These are phyloP conservation scores for Botrytis squamosa DNA, from an alignment of 2,329 filamentous ascomycete species.

Conservation along the genomic window DNA sequence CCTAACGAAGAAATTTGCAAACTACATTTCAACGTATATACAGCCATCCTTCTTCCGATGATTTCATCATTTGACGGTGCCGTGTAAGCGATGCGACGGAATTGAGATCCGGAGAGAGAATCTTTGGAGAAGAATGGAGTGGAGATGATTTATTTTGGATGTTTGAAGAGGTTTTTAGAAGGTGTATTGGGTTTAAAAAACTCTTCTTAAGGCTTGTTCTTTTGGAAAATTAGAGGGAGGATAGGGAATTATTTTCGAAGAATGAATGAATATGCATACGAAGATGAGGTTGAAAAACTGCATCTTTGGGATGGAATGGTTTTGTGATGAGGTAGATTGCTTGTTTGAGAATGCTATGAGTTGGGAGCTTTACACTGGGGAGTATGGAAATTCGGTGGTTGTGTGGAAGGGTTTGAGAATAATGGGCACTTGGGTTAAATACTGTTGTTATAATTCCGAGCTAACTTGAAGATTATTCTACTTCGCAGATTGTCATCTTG, in stretches of 20 bases:
- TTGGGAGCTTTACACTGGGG: background rate
- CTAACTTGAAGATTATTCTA: background rate
- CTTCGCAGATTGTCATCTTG: background rate
- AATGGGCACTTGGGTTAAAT: background rate
- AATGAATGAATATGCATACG: too few species aligned
- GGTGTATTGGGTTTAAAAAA: too few species aligned
- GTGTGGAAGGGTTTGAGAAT: background rate
- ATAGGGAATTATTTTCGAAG: too few species aligned
- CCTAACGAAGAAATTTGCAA: background rate
- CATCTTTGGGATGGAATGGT: background rate
- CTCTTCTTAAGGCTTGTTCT: too few species aligned
- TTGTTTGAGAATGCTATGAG: background rate
- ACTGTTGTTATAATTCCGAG: background rate
- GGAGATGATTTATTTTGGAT: background rate
- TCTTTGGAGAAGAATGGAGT: background rate
- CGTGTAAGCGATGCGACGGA: background rate
- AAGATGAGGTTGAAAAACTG: too few species aligned
- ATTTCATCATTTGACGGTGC: rapidly evolving
- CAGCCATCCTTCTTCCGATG: background rate
- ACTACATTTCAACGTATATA: background rate
- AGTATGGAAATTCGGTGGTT: background rate
- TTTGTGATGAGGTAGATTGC: background rate
- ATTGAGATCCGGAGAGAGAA: background rate
- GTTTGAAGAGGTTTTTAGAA: background rate
- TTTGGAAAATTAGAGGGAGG: too few species aligned